Evolutionary conservation across 179 eudicot species (phyloP), one percentile per base, ranked within the genome.

Genomic region (Dionaea muscipula): DNA sequence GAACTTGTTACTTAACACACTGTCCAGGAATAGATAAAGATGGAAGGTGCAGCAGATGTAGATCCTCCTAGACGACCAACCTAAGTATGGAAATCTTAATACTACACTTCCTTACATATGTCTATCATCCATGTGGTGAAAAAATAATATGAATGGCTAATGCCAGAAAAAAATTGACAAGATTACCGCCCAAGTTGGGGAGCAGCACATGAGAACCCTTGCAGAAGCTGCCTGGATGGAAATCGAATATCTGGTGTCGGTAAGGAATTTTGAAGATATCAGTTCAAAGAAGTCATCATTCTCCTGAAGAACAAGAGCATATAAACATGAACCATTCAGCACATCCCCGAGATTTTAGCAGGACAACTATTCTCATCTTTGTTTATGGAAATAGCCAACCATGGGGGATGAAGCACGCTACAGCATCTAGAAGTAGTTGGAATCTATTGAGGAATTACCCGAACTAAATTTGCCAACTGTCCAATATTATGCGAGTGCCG

Each of bases 221-320:
- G 77, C 64, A 48, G 96, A 62, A 47, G 96, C 98, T 52, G 96
- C 95, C 67, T 81, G 93, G 58, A 88, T 75, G 47, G 89, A 59
- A 38, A 77, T 57, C 27, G 94, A 69, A 66, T 84, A 84, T 77
- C 94, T 74, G 41, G 76, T 53, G 47, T 91, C 96, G 20, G 86
- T 78, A 37, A 91, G 72, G 66, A 78, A 84, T 66, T 68, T 82
- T 28, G 85, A 72, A 39, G 96, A 80, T 76, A 91, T 75, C 73
- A 91, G 74, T 51, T 91, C 98, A 71, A 87, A 91, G 63, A 88
- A 91, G 53, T 91, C 98, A 62, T 91, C 98, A 63, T 88, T 80
- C 39, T 91, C 98, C 98, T 87, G 87, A 55, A n/a, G 69, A 55
- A 68, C 50, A 47, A 66, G 26, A 47, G 24, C 14, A 33, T 26